These are phyloP conservation scores for Inonotus hispidus DNA, from an alignment of 1,284 basidiomycete genomes.

Conservation along the genomic window DNA sequence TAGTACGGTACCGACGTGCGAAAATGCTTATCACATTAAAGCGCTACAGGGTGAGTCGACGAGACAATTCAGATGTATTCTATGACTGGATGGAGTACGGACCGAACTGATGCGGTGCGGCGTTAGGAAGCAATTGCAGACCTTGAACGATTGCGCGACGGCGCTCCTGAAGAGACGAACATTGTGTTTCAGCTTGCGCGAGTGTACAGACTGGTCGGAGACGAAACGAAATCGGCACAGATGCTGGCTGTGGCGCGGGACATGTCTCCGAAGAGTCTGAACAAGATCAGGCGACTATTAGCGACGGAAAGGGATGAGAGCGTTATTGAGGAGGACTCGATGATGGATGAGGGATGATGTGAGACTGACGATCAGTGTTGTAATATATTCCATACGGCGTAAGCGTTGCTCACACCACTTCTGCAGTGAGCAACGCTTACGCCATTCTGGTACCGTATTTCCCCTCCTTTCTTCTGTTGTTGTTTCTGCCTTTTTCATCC, in stretches of 20 bases:
- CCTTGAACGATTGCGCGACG: constrained; percentile 70
- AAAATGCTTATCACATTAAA: constrained; percentile 81
- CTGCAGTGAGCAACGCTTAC: neutral
- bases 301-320: constrained; percentile 63
- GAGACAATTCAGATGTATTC: constrained; percentile 19
- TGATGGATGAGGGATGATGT: constrained; percentile 67
- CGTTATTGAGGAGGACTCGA: constrained; percentile 41
- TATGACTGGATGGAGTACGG: constrained; percentile 12
- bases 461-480: too few species aligned
- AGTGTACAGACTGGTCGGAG: constrained; percentile 75
- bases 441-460: neutral
- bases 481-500: neutral
- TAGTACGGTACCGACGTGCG: constrained; percentile 87
- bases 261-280: constrained; percentile 70
- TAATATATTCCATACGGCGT: constrained; percentile 1
- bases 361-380: constrained; percentile 10
- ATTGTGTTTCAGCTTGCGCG: constrained; percentile 93
- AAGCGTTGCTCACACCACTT: neutral
- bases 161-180: constrained; percentile 90
- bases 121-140: constrained; percentile 70
- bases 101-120: constrained; percentile 8
- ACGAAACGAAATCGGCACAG: constrained; percentile 74
- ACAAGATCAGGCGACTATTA: constrained; percentile 72
- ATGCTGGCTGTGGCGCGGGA: constrained; percentile 86
- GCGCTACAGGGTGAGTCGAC: constrained; percentile 68